A percentile compares a stretch with the other conserved stretches of the same genome.
phyloP scores from a whole-genome alignment of 1,284 basidiomycete species.

The Cutaneotrichosporon mucoides region DNA sequence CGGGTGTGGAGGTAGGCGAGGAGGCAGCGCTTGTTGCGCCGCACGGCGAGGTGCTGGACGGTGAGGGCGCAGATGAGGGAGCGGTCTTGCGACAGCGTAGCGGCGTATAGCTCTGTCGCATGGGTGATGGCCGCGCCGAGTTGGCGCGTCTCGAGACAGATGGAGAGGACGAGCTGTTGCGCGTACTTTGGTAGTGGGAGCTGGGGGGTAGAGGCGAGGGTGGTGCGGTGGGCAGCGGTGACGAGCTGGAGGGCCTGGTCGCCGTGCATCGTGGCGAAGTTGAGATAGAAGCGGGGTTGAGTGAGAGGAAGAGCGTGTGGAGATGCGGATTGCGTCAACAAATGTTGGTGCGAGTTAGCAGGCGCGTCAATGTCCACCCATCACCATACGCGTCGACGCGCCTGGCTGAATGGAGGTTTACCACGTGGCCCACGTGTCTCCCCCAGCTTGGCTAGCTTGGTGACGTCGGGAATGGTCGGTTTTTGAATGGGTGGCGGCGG shows the following conservation, averaged over 20 bases:
- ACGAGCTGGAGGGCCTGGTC: conserved; percentile 86
- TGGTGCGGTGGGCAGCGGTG: conserved; percentile 76
- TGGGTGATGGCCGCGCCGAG: conserved; percentile 56
- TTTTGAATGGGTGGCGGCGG: too few relatives aligned
- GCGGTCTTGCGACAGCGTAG: conserved; percentile 47
- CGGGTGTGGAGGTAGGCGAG: conserved; percentile 87
- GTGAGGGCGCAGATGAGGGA: conserved; percentile 64
- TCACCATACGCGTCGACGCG: too few relatives aligned
- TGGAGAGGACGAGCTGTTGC: conserved; percentile 74
- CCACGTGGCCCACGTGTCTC: too few relatives aligned
- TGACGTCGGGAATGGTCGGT: too few relatives aligned
- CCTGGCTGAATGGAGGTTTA: too few relatives aligned
- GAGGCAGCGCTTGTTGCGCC: conserved; percentile 87
- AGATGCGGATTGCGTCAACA: too few relatives aligned
- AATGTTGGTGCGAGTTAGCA: too few relatives aligned
- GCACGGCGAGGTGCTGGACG: conserved; percentile 79
- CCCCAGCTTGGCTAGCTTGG: too few relatives aligned
- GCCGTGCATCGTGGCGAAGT: conserved; percentile 52
- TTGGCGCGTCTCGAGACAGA: conserved; percentile 87
- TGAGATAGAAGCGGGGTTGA: too few relatives aligned
- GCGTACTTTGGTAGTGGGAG: conserved; percentile 78
- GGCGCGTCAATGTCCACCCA: too few relatives aligned
- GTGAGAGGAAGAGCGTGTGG: too few relatives aligned
- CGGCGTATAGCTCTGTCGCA: conserved; percentile 37
- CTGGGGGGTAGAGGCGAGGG: conserved; percentile 63